Base-by-base conservation (phyloP, 73 alveolate genomes). In the Paramecium sonneborni region DNA sequence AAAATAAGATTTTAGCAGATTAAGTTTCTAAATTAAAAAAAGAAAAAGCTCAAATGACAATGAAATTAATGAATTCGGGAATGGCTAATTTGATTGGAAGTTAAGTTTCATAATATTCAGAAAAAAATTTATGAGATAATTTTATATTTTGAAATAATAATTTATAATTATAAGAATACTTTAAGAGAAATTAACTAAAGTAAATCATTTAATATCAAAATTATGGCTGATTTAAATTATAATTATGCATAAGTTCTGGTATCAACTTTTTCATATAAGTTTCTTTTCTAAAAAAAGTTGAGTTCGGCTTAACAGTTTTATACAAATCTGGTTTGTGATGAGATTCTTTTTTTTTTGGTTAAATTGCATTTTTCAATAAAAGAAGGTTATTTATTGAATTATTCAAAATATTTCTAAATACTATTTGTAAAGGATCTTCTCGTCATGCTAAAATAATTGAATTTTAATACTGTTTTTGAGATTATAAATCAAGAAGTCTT, bases 61-160 rank as follows among this genome's bases (percentile, higher is more conserved):
- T 62, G 84, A 62, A 62, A 62, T 15, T 62, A 62, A 62, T 62
- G 84, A 62, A 62, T 62, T 62, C 84, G 24, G 84, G 84, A 26
- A 62, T 62, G 84, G 84, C 84, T 2, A 62, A 62, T 11, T 26
- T 62, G 9, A 30, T 62, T 2, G 44, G 44, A 12, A 62, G 84
- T 32, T 62, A 62, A 62, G 84, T 62, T 11, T 30, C 48, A 3
- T 62, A 24, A 32, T 26, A 30, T 62, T 62, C 84, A 30, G 84
- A 62, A 24, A 62, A n/a, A 62, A 62, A 62, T 62, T 32, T 62
- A 62, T 62, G 84, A 62, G 26, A 12, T 12, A 2, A 12, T 62
- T 44, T 44, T 44, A 44, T 44, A 44, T 44, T 44, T 6, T 8
- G 6, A 52, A 35, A 52, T n/a, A 52, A 18, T 52, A 15, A 6